Conservation (phyloP, 2,329 filamentous ascomycete species). For the Teratosphaeria destructans region DNA sequence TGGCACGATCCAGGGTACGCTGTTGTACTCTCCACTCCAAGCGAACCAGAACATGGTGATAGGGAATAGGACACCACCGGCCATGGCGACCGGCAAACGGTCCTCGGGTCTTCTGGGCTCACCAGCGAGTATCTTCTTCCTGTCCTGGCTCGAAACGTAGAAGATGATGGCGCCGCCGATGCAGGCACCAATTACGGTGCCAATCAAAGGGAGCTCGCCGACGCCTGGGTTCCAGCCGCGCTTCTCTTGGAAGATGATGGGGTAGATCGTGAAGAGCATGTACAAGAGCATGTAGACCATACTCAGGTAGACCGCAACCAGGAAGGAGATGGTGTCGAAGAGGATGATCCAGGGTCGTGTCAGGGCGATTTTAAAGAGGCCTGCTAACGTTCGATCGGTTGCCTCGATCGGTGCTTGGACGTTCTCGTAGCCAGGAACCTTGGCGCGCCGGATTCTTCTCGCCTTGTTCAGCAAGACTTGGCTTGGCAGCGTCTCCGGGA, state of each 20-base stretch:
- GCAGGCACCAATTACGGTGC: constrained; percentile 39
- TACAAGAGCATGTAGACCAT: constrained; percentile 45
- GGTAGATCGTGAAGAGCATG: constrained; percentile 51
- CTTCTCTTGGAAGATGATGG: constrained; percentile 36
- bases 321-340: constrained; percentile 44
- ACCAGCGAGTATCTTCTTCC: constrained; percentile 30
- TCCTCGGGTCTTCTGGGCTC: constrained; percentile 35
- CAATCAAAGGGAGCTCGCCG: constrained; percentile 23
- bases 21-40: constrained; percentile 30
- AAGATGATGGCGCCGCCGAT: constrained; percentile 36
- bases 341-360: constrained; percentile 46
- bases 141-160: constrained; percentile 29
- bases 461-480: constrained; percentile 46
- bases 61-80: constrained; percentile 25
- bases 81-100: constrained; percentile 21
- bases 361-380: constrained; percentile 43
- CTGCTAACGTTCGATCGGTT: constrained; percentile 32
- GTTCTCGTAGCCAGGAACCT: constrained; percentile 43
- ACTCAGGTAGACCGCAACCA: constrained; percentile 43
- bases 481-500: constrained; percentile 48
- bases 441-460: constrained; percentile 35
- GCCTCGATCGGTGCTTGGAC: constrained; percentile 42
- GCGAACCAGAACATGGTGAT: constrained; percentile 27
- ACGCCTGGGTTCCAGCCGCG: constrained; percentile 31
- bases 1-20: constrained; percentile 38